Percentiles rank a stretch among this genome's conserved stretches.
These are phyloP conservation scores for Penicillium sp. DNA, from an alignment of 2,329 filamentous ascomycete genomes.

Conservation along the genomic window DNA sequence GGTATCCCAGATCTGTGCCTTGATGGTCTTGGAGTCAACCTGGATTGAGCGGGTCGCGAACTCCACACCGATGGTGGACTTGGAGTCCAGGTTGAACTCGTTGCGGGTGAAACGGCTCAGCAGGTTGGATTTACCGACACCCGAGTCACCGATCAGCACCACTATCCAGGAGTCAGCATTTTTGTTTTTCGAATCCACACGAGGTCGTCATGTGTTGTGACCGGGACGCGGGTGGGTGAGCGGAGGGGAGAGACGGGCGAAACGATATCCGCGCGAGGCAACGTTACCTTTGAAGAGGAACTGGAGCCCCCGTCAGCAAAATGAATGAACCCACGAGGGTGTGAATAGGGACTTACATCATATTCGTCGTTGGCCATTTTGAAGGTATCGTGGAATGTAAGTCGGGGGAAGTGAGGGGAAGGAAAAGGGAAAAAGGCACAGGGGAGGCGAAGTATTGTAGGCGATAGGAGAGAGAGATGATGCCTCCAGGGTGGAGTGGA, in stretches of 20 bases:
- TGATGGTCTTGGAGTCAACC: conserved; percentile 99
- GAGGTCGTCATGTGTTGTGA: not conserved
- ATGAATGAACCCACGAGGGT: conserved; percentile 6
- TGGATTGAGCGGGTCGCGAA: conserved; percentile 98
- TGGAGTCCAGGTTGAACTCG: conserved; percentile 99
- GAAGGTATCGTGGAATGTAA: conserved; percentile 19
- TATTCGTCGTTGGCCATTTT: conserved; percentile 99
- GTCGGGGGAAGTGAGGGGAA: conserved; percentile 19
- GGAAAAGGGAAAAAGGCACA: conserved; percentile 23
- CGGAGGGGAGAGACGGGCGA: conserved; percentile 18
- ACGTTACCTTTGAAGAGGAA: conserved; percentile 96
- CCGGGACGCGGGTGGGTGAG: conserved; percentile 15
- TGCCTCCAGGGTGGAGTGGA: conserved; percentile 29
- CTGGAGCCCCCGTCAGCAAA: conserved; percentile 55
- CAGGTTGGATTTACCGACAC: conserved; percentile 99
- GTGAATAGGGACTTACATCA: conserved; percentile 70
- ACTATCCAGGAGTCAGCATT: conserved; percentile 59
- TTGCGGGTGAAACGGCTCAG: conserved; percentile 99
- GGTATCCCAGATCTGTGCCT: conserved; percentile 99
- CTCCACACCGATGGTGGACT: conserved; percentile 99
- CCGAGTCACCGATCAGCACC: conserved; percentile 98
- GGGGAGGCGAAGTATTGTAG: conserved; percentile 18
- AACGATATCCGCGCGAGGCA: conserved; percentile 30
- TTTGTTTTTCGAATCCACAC: not conserved
- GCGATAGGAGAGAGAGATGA: conserved; percentile 28